A percentile compares a stretch with the other conserved stretches of the same genome.
Evolutionary conservation across 257 asterid species (phyloP).

Genomic region (Solanum virginianum): DNA sequence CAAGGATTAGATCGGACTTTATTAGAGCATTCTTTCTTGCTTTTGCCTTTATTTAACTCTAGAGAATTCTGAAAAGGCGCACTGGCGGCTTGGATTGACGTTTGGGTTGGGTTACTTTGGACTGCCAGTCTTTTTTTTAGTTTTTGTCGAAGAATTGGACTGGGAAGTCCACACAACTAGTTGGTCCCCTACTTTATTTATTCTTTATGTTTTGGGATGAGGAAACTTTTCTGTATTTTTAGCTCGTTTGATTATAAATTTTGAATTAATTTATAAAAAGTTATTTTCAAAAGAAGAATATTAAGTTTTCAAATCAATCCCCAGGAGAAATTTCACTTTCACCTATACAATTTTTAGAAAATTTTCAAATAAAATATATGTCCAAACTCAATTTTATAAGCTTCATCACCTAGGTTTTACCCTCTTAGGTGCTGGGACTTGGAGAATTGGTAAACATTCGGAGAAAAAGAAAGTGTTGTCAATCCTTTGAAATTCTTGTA

Average conservation of each 20-base stretch:
- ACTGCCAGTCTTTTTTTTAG: background rate
- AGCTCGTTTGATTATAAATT: fast-evolving
- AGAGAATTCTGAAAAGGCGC: background rate
- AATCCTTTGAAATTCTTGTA: too few species aligned
- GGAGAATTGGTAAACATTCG: too few species aligned
- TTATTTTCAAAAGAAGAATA: background rate
- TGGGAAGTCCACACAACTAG: background rate
- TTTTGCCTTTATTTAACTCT: background rate
- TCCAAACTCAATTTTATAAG: too few species aligned
- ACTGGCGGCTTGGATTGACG: background rate
- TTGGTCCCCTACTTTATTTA: background rate
- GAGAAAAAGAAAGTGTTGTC: too few species aligned
- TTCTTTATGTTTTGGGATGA: too few species aligned
- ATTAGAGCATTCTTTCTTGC: background rate
- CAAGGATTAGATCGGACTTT: background rate
- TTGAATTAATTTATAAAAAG: background rate
- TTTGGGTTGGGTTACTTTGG: background rate
- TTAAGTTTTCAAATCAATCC: too few species aligned
- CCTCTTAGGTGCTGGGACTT: too few species aligned
- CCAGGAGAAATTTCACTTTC: background rate
- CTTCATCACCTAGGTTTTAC: too few species aligned
- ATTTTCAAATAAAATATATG: too few species aligned
- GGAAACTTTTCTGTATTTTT: background rate
- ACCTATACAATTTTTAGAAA: background rate
- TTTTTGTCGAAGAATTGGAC: background rate